A percentile compares a stretch with the other conserved stretches of the same genome.
These are phyloP conservation scores for Ogataea naganishii DNA, from an alignment of 805 yeast genomes.

Conservation along the genomic window DNA sequence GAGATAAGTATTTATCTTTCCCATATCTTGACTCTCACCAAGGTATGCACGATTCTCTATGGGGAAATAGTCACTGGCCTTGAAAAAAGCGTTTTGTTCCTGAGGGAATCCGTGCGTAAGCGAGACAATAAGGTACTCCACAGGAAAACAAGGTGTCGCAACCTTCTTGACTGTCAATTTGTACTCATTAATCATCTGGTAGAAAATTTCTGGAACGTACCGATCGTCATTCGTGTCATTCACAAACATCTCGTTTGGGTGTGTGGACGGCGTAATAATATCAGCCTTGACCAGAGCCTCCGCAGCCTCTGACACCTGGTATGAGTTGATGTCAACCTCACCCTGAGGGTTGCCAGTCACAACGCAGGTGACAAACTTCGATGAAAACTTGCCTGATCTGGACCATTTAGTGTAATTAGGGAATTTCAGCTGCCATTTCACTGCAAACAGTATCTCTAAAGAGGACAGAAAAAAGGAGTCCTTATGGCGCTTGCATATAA, in stretches of 20 bases:
- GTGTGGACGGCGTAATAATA: constrained; percentile 78
- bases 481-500: constrained; percentile 85
- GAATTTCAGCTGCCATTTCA: constrained; percentile 58
- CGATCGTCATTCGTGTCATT: constrained; percentile 64
- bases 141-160: constrained; percentile 89
- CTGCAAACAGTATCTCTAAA: constrained; percentile 79
- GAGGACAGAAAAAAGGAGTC: constrained; percentile 86
- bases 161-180: constrained; percentile 78
- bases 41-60: constrained; percentile 73
- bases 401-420: constrained; percentile 61
- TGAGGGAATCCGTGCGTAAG: constrained; percentile 90
- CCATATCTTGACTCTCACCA: constrained; percentile 66
- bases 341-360: constrained; percentile 82
- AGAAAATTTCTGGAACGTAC: constrained; percentile 92
- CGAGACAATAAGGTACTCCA: constrained; percentile 81
- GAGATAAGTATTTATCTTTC: constrained; percentile 43
- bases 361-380: constrained; percentile 90
- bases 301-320: constrained; percentile 82
- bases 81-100: constrained; percentile 43
- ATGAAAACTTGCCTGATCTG: constrained; percentile 59
- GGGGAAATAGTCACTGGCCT: constrained; percentile 42
- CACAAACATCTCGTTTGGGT: constrained; percentile 79
- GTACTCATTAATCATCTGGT: constrained; percentile 79
- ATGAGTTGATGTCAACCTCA: constrained; percentile 84
- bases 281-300: constrained; percentile 86